Evolutionary conservation across 2,329 filamentous ascomycete genomes (phyloP), one percentile per base, ranked within the genome.

Genomic region (Thielaviopsis populi): DNA sequence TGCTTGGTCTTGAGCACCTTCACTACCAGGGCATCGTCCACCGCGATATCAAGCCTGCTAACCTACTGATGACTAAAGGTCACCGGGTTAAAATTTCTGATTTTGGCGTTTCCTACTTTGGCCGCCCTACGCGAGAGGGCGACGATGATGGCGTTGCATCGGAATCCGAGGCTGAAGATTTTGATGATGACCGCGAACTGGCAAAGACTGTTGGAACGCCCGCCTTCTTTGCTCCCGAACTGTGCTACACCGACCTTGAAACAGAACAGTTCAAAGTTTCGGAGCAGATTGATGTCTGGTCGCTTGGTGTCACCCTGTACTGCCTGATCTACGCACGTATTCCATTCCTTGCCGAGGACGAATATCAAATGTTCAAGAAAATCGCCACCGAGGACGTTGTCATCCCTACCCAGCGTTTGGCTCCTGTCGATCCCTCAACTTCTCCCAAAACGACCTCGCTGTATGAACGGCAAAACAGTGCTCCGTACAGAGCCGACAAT

Each of bases 181-280:
- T 95, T 65, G 91, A 96, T 69, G 90, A 96, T 72, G 91, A 95
- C 67, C 84, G 95, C 66, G 94, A 97, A 72, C 79, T 99, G n/a
- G 92, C 94, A 66, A 97, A 97, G 78, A 97, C 94, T 1, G 94
- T 97, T 5, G 94, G 94, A 62, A 99, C 94, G 0, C 94, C 94
- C 5, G 94, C 92, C 1, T 99, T 99, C 75, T 99, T 96, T 71
- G 94, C 94, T 1, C 94, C 94, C 3, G 94, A 99, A 73, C 80
- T 99, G 43, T 99, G 94, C 75, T 94, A 91, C 72, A 95, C 89
- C 1, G 91, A 94, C 67, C 75, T 85, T 27, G 85, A 84, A 67
- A 79, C 75, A 69, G 84, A 80, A 70, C 87, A 81, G 70, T 90
- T 81, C 68, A 92, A 80, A 75, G 85, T 99, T 48, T 96, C 91